Conservation (phyloP, 805 yeast genomes). For the Metschnikowia peoriensis region DNA sequence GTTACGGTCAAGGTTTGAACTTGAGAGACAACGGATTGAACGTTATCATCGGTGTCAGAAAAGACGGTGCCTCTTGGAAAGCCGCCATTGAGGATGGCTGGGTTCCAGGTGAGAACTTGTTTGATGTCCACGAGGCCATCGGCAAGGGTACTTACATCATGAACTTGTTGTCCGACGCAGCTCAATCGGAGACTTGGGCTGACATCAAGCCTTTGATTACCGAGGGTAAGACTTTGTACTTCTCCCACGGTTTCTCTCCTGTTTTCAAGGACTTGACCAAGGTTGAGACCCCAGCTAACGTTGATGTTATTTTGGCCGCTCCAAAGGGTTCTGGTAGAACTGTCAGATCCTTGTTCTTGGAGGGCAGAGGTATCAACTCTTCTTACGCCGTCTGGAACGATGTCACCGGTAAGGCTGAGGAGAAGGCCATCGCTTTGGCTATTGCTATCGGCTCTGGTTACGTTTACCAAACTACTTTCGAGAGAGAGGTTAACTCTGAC, state of each 20-base stretch:
- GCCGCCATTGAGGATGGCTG: conserved; percentile 99
- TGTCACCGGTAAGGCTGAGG: conserved; percentile 98
- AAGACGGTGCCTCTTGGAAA: conserved; percentile 99
- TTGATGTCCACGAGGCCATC: conserved; percentile 93
- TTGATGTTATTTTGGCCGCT: conserved; percentile 97
- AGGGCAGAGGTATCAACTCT: conserved; percentile 99
- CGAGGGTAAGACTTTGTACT: conserved; percentile 96
- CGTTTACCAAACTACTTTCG: conserved; percentile 99
- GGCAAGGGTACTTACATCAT: conserved; percentile 87
- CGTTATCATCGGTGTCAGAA: conserved; percentile 97
- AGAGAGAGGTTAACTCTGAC: conserved; percentile 98
- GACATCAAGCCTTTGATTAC: conserved; percentile 86
- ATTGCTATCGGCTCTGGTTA: conserved; percentile 99
- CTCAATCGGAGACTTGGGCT: conserved; percentile 98
- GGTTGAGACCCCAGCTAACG: conserved; percentile 91
- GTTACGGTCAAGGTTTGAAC: conserved; percentile 99
- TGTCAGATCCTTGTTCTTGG: conserved; percentile 98
- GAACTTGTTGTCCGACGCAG: conserved; percentile 99
- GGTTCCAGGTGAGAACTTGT: conserved; percentile 99
- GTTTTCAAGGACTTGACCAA: conserved; percentile 97
- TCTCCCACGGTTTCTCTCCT: conserved; percentile 99
- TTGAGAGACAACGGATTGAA: conserved; percentile 98
- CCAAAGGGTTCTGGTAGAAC: conserved; percentile 99
- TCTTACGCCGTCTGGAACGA: conserved; percentile 99
- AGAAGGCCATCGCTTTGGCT: conserved; percentile 97